Base-by-base conservation (phyloP, 176 grass and related monocot genomes). In the Lolium perenne region DNA sequence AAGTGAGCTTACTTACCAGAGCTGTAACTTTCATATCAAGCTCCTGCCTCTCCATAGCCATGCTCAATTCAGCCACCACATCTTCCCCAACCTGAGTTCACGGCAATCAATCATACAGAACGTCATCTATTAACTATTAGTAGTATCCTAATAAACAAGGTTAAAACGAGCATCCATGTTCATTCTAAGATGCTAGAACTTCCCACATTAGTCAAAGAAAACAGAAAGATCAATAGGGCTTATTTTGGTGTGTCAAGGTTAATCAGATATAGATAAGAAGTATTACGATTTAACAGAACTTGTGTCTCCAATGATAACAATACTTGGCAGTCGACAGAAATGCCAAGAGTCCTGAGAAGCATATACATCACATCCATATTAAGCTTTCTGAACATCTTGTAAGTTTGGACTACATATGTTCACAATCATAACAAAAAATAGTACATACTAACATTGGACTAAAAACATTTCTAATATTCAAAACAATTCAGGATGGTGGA, bases 21-120 rank as follows among this genome's bases (percentile, higher is more conserved):
- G 95, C 91, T 63, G 91, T 79, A 60, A 95, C 89, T 97, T 77
- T 93, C 95, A 97, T 97, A 80, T 95, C 85, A 92, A 93, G 91
- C 51, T 93, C 95, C 55, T 97, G 91, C 77, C 87, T 93, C 80
- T 95, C 91, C 57, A 97, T 74, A 83, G 95, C 89, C 73, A 82
- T 91, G 68, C 85, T 95, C 83, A 97, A 79, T 88, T 97, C 95
- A 84, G 85, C 72, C 4, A 97, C 95, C 48, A 97, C 93, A 88
- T 97, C 95, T 85, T 92, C 87, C 53, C 95, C 95, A 14, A 97
- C 89, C 95, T 97, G 87, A 66, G 38, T 56, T 67, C 75, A 89
- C 21, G 84, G 38, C 51, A 84, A 82, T 85, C 38, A 72, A 83
- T 82, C 46, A 76, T 73, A 46, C 1, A 82, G 48, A 81, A 82